Conservation (phyloP, 352 stramenopile species). For the Blastocystis sp. region DNA sequence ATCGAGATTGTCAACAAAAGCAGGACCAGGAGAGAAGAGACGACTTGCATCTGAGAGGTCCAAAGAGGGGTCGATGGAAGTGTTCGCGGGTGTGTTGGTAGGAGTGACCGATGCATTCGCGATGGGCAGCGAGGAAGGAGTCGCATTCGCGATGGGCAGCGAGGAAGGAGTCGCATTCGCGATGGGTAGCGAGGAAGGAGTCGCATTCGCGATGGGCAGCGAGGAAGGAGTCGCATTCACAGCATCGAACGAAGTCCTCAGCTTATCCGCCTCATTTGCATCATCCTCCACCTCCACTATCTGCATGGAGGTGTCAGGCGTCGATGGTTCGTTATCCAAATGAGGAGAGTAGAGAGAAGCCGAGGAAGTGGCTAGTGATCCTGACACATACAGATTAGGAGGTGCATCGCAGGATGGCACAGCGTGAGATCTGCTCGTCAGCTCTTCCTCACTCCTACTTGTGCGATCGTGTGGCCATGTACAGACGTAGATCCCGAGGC, state of each 20-base stretch:
- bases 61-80: not conserved
- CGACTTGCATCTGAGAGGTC: not conserved
- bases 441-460: not conserved
- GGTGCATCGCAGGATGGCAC: not conserved
- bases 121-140: not conserved
- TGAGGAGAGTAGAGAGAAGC: not conserved
- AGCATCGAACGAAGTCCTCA: no score
- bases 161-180: not conserved
- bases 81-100: no score
- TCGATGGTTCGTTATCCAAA: not conserved
- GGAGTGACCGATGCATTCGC: not conserved
- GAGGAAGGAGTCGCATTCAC: not conserved
- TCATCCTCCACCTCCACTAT: not conserved
- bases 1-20: conserved; percentile 43
- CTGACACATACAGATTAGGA: not conserved
- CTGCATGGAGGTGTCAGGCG: not conserved
- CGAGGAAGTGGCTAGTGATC: not conserved
- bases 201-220: not conserved
- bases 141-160: not conserved
- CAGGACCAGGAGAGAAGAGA: conserved; percentile 11
- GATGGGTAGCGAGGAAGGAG: not conserved
- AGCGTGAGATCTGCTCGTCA: not conserved
- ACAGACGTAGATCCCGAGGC: conserved; percentile 42
- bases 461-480: not conserved
- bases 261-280: not conserved